Evolutionary conservation across 805 yeast species (phyloP), one percentile per base, ranked within the genome.

Genomic region (Candida awuae): DNA sequence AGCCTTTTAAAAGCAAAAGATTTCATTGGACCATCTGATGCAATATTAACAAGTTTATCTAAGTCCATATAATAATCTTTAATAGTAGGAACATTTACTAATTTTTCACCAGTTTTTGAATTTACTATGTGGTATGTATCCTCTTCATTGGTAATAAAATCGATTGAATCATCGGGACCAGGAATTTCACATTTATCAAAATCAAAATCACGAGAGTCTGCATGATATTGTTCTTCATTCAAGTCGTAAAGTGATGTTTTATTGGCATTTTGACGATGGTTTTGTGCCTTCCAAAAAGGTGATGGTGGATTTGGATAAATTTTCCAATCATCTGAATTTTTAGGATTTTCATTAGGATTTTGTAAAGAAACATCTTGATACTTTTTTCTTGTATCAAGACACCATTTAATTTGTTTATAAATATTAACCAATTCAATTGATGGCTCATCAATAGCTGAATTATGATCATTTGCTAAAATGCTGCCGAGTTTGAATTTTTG

Each of bases 21-120:
- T 62, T 92, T 92, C 13, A 94, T 77, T 5, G 99, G 98, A 0
- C 99, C 99, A 61, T 88, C 96, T 4, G 92, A 79, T 7, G 95
- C 80, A 34, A 85, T 71, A 10, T 71, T 61, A n/a, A 76, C 71
- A 48, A 92, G 73, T 41, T 68, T 73, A 38, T 83, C 92, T 52
- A 87, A 62, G 59, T 90, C 98, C 48, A 75, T 62, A 60, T 85
- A 94, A 61, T 83, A 92, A 35, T 92, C 97, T 38, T 75, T 73
- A 43, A 92, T 67, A 1, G 84, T 69, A n/a, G 98, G 97, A 15
- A 86, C 70, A n/a, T 73, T 55, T 4, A 77, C 71, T 16, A 80
- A 51, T n/a, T 56, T 55, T 23, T 65, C 59, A 3, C 58, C 45
- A 1, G 55, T 41, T 13, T 39, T 39, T 0, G 51, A 45, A 34